phyloP scores from a whole-genome alignment of 352 stramenopile species.

The Phytophthora megakarya region DNA sequence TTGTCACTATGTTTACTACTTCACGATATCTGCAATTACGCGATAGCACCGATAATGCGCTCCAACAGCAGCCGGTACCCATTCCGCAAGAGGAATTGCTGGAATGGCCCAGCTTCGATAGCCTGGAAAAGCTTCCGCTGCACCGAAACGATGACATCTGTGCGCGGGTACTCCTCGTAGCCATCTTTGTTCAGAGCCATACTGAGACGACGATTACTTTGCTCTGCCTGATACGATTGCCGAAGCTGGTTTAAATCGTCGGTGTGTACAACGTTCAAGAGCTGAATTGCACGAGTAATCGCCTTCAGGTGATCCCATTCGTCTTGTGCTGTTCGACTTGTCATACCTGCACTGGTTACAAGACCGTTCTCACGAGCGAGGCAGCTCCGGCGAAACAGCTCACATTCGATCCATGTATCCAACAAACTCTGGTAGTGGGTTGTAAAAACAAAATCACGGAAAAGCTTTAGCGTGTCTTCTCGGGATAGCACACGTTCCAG shows the following conservation, averaged over 20 bases:
- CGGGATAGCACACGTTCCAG: constrained; percentile 70
- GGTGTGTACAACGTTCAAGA: constrained; percentile 58
- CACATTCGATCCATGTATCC: constrained; percentile 87
- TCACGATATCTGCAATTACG: constrained; percentile 32
- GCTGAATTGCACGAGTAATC: constrained; percentile 62
- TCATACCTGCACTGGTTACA: constrained; percentile 34
- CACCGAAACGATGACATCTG: constrained; percentile 72
- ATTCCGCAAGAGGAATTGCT: constrained; percentile 74
- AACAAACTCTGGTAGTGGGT: constrained; percentile 66
- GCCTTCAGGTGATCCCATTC: constrained; percentile 82
- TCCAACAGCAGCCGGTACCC: constrained; percentile 76
- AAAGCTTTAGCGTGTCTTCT: constrained; percentile 81
- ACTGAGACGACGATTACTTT: constrained; percentile 70
- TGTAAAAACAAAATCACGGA: constrained; percentile 77
- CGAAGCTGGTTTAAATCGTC: constrained; percentile 62
- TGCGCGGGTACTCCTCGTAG: constrained; percentile 70
- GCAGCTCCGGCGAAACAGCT: constrained; percentile 76
- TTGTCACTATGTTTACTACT: constrained; percentile 30
- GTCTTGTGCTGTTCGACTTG: constrained; percentile 54
- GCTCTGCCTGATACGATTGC: constrained; percentile 70
- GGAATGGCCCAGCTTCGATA: constrained; percentile 77
- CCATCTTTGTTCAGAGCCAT: constrained; percentile 64
- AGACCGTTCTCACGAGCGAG: constrained; percentile 62
- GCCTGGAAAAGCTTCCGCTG: constrained; percentile 83
- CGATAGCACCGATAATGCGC: constrained; percentile 74